These are phyloP conservation scores for Triangularia setosa DNA, from an alignment of 2,329 filamentous ascomycete species.

Conservation along the genomic window DNA sequence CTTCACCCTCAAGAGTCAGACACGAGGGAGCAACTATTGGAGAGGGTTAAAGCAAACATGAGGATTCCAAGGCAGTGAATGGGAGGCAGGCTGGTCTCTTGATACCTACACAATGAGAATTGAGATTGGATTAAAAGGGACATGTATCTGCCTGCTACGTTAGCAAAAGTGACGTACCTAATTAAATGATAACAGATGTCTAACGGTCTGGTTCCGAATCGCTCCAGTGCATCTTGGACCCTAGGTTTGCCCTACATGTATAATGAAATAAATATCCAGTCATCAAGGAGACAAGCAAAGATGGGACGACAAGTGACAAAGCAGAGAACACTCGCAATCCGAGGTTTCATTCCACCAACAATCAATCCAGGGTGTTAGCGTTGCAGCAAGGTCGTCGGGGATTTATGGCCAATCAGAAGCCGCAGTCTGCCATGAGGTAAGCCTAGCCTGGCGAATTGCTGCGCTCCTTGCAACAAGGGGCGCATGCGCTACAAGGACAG, in stretches of 20 bases:
- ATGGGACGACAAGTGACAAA: background rate
- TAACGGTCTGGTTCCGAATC: background rate
- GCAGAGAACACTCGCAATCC: background rate
- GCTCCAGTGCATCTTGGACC: background rate
- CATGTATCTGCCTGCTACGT: background rate
- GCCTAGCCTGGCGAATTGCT: slow-evolving; percentile 4
- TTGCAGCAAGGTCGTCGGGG: background rate
- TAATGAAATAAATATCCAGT: background rate
- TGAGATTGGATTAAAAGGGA: background rate
- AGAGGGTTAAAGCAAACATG: slow-evolving; percentile 46
- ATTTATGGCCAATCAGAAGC: slow-evolving; percentile 17
- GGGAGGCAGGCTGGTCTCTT: background rate
- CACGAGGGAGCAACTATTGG: slow-evolving; percentile 44
- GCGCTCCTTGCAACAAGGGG: background rate
- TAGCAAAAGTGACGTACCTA: too few species aligned
- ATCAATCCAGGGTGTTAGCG: background rate
- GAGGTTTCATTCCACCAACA: background rate
- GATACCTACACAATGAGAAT: background rate
- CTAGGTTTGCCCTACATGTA: background rate
- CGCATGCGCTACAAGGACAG: slow-evolving; percentile 22
- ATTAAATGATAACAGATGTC: background rate
- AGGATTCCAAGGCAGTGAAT: slow-evolving; percentile 36
- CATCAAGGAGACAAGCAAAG: background rate
- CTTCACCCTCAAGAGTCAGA: slow-evolving; percentile 42
- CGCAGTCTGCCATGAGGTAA: background rate